Base-by-base conservation (phyloP, 2,329 filamentous ascomycete genomes). In the Trichoderma lentiforme region DNA sequence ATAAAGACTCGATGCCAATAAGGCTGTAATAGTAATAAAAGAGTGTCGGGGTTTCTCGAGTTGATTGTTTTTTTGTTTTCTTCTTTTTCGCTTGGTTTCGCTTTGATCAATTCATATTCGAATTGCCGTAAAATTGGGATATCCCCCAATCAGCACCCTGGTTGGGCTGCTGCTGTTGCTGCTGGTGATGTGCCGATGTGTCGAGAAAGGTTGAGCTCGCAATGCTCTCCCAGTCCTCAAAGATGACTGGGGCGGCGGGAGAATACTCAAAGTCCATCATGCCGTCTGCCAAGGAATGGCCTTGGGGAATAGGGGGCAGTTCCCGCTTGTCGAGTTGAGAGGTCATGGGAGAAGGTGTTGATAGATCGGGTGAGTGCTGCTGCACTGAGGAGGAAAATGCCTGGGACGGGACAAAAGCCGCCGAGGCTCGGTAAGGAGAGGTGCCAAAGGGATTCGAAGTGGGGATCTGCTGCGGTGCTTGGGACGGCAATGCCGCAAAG, bases 181-280 rank as follows among this genome's bases (percentile, higher is more conserved):
- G 73, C 57, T 77, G 77, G n/a, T 76, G 79, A 61, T 77, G 74
- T 15, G 75, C 77, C 26, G 73, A 74, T n/a, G 73, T 74, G 70
- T 82, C 80, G 58, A 81, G 79, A 24, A 82, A 76, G 24, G 82
- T 78, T 26, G 80, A 76, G 26, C 80, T 79, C 28, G 79, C 75
- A 34, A 84, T 78, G 70, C 78, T 81, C 70, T 82, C 82, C 83
- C 83, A 84, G 72, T 83, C 82, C 2, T 83, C 81, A 58, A 84
- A 83, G 11, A 81, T 77, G 36, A 82, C 78, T 15, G 8, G 79
- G 77, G 3, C 36, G 15, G 78, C 77, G 3, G 82, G 78, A 34
- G 83, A 81, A 73, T 82, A 84, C 67, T 84, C 82, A 75, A 84
- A 84, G 58, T 84, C 83, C 82, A 85, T 84, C 75, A 82, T 79